Base-by-base conservation (phyloP, 2,329 filamentous ascomycete genomes). In the Phaeoacremonium minimum region DNA sequence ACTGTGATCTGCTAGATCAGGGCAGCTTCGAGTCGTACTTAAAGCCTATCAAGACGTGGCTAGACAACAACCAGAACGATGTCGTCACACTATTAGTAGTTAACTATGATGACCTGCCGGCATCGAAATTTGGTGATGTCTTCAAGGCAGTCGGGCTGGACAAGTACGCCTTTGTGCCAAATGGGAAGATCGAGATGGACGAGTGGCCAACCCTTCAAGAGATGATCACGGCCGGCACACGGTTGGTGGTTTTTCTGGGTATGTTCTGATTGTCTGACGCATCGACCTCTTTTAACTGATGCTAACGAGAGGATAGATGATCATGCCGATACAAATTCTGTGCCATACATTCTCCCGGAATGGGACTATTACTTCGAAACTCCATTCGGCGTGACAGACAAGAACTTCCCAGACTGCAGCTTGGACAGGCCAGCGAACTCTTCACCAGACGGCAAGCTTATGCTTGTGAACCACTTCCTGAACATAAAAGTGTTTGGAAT, bases 201-300 rank as follows among this genome's bases (percentile, higher is more conserved):
- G 71, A 72, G 47, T 69, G 87, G 86, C 85, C 85, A 58, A 89
- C 85, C 0, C 65, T 90, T 12, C 71, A 79, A 48, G 56, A 72
- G 14, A 58, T 91, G 40, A 85, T 90, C 46, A 62, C 72, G 16
- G 64, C 67, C 26, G 70, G 71, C 32, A 84, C 73, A 7, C 72
- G 85, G 13, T 65, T 91, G 2, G 60, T 90, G 32, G 77, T 83
- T 16, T 90, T 89, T 45, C 77, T 90, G 55, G 82, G 83, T 63
- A 64, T 33, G 59, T 52, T 9, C 22, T 16, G 11, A 19, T 17
- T 6, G 15, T 13, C 17, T 17, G 12, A 8, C 13, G 7, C 7
- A 18, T 6, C 15, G 1, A 6, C 7, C 2, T 6, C 17, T 13
- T 14, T n/a, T 22, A 28, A 28, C 30, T 9, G 6, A 18, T 5